A percentile compares a stretch with the other conserved stretches of the same genome.
phyloP scores from a whole-genome alignment of 257 asterid genomes.

The Jacaranda copaia region DNA sequence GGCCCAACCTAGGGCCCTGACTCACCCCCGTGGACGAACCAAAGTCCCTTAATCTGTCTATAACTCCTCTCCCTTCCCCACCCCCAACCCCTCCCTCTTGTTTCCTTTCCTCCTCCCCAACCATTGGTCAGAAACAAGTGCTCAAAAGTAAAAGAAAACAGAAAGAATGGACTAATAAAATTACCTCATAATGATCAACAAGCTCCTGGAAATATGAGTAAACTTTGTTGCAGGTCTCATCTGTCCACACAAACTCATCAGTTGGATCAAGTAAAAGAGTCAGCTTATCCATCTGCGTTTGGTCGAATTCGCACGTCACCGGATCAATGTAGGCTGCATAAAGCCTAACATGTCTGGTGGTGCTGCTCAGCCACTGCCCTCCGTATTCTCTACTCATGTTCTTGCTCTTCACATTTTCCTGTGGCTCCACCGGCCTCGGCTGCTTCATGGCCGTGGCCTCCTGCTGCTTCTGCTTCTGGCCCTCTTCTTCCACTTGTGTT shows the following conservation, averaged over 20 bases:
- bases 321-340: slow-evolving; percentile 90
- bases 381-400: slow-evolving; percentile 76
- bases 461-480: slow-evolving; percentile 27
- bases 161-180: not conserved
- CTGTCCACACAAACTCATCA: slow-evolving; percentile 86
- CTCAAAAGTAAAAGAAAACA: not conserved
- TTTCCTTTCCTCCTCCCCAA: not conserved
- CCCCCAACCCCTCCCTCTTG: not conserved
- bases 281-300: slow-evolving; percentile 84
- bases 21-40: too few relatives aligned
- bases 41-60: not conserved
- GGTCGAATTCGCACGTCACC: slow-evolving; percentile 79
- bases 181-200: slow-evolving; percentile 88
- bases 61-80: too few relatives aligned
- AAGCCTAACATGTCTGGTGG: slow-evolving; percentile 85
- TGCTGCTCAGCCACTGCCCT: slow-evolving; percentile 85
- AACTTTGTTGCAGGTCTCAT: slow-evolving; percentile 71
- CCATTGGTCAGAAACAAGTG: not conserved
- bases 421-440: slow-evolving; percentile 74
- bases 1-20: too few relatives aligned
- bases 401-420: slow-evolving; percentile 72
- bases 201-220: slow-evolving; percentile 90
- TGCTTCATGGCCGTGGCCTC: slow-evolving; percentile 31
- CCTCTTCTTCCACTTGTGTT: slow-evolving; percentile 36
- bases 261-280: slow-evolving; percentile 89